Base-by-base conservation (phyloP, 805 yeast genomes). In the Geotrichum ghanense region DNA sequence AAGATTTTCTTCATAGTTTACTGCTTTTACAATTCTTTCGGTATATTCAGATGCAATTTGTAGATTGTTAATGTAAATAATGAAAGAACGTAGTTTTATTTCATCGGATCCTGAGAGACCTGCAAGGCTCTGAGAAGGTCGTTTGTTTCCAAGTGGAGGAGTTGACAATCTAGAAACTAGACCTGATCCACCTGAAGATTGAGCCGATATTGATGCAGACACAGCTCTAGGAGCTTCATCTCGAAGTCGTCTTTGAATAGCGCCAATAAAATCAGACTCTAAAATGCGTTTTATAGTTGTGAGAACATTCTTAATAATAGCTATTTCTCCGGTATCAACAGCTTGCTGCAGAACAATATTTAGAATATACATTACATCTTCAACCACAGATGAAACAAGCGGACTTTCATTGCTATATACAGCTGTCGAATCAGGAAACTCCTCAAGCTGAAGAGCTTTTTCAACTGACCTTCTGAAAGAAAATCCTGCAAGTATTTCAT, bases 381-480 rank as follows among this genome's bases (percentile, higher is more conserved):
- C 98, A 21, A 89, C 78, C 20, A 86, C 79, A 0, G 97, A 86
- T 0, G 94, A 78, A 3, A 83, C 76, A 12, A 63, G 53, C 2
- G 71, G 90, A 3, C 80, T 69, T 24, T 73, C 79, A 79, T 2
- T 80, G 77, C 26, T 68, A 58, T 3, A 60, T 41, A 3, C 48
- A 35, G 34, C 61, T 49, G 12, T 49, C 47, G 73, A 55, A 41
- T 76, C 76, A 0, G 95, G 95, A 17, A 84, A 53, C 53, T 82
- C 88, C 60, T 92, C 97, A 26, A 87, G 70, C 44, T 78, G 72
- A 42, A 84, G 75, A 1, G 96, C 85, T 57, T 82, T 86, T 56
- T 84, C 92, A 35, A 89, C 71, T 0, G 96, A 83, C 39, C 86
- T 72, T 46, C 87, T 70, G 53, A 88, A 72, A 48, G 83, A 83